Percentiles rank a stretch among this genome's conserved stretches.
phyloP scores from a whole-genome alignment of 164 flowering plant genomes.

The Macadamia tetraphylla region DNA sequence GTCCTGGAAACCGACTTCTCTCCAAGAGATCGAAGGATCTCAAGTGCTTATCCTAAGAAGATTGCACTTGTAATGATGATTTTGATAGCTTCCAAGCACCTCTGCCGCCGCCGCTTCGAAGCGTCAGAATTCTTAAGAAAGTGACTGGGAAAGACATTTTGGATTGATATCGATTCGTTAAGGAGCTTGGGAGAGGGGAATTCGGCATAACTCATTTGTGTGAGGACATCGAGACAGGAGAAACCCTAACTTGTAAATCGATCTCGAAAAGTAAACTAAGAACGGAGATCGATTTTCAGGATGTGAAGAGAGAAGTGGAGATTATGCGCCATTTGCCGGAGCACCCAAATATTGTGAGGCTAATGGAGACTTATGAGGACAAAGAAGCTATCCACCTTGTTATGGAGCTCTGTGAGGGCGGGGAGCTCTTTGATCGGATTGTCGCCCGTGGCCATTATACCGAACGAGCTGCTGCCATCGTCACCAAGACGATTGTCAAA shows the following conservation, averaged over 20 bases:
- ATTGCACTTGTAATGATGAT: not conserved
- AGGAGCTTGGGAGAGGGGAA: constrained; percentile 78
- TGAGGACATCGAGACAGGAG: constrained; percentile 33
- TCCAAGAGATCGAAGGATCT: not conserved
- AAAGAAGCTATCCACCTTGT: constrained; percentile 52
- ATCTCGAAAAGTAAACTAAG: constrained; percentile 58
- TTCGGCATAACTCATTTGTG: constrained; percentile 66
- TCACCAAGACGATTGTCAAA: constrained; percentile 52
- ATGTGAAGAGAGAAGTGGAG: constrained; percentile 76
- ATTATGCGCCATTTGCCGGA: constrained; percentile 68
- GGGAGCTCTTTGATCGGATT: constrained; percentile 81
- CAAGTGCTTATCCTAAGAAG: not conserved
- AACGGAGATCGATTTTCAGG: constrained; percentile 70
- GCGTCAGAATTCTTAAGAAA: constrained; percentile 17
- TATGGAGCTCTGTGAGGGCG: constrained; percentile 83
- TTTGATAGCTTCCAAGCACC: not conserved
- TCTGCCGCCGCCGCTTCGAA: not conserved
- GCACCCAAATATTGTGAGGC: constrained; percentile 56
- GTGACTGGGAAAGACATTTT: constrained; percentile 28
- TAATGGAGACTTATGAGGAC: constrained; percentile 69
- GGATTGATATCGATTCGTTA: constrained; percentile 34
- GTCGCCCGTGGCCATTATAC: constrained; percentile 73
- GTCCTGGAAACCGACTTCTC: not conserved
- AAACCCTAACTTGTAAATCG: constrained; percentile 56
- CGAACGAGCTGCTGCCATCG: constrained; percentile 60